Percentiles rank a stretch among this genome's conserved stretches.
Evolutionary conservation across 2,329 filamentous ascomycete species (phyloP).

Genomic region (Uncinocarpus reesii): DNA sequence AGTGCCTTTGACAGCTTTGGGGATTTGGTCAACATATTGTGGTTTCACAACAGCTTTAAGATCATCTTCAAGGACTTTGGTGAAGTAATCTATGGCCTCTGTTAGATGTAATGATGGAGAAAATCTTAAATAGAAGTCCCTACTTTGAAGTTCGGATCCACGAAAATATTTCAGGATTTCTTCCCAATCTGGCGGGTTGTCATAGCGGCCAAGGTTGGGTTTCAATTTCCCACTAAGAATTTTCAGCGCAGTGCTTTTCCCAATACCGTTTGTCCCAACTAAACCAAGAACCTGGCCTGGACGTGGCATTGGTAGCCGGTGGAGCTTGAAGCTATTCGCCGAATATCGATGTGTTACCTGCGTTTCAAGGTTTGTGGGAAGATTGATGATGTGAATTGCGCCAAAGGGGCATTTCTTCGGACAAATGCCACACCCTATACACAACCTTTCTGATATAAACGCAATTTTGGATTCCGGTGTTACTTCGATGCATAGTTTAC

Average conservation of each 20-base stretch:
- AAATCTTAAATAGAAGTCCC: not conserved
- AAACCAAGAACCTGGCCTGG: constrained; percentile 92
- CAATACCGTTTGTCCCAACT: constrained; percentile 98
- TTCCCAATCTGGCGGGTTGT: constrained; percentile 98
- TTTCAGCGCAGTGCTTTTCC: constrained; percentile 99
- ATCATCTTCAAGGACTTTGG: constrained; percentile 92
- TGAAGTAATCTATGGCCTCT: constrained; percentile 66
- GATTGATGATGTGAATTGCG: constrained; percentile 99
- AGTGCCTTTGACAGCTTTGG: constrained; percentile 73
- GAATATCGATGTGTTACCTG: constrained; percentile 98
- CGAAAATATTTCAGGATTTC: constrained; percentile 98
- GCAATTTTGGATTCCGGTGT: constrained; percentile 78
- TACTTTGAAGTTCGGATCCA: constrained; percentile 92
- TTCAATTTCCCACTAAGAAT: constrained; percentile 98
- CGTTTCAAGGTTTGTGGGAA: constrained; percentile 97
- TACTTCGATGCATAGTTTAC: constrained; percentile 97
- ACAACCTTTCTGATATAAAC: constrained; percentile 92
- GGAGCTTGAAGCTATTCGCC: constrained; percentile 99
- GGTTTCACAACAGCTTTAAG: constrained; percentile 97
- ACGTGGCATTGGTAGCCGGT: constrained; percentile 88
- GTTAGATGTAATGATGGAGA: not conserved
- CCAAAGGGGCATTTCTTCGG: constrained; percentile 98
- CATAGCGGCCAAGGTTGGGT: constrained; percentile 88
- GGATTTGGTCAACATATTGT: constrained; percentile 98
- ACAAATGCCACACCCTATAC: constrained; percentile 98